These are phyloP conservation scores for Crithidia fasciculata DNA, from an alignment of 208 protist species.

Conservation along the genomic window DNA sequence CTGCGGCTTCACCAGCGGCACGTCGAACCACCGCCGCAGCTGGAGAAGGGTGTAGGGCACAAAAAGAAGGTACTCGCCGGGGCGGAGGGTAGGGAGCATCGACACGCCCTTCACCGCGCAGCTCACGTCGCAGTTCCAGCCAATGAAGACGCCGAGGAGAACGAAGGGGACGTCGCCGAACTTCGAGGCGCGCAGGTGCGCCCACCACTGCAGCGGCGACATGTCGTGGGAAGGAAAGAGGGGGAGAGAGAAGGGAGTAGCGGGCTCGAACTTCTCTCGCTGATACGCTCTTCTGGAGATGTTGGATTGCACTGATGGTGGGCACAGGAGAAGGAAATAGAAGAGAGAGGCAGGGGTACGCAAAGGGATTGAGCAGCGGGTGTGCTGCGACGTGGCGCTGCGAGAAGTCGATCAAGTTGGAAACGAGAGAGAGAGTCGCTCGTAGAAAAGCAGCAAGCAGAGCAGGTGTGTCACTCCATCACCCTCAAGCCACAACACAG, in stretches of 20 bases:
- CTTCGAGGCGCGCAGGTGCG: constrained; percentile 25
- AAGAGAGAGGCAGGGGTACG: no score
- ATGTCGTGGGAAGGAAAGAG: background rate
- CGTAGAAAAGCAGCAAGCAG: background rate
- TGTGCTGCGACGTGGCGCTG: no score
- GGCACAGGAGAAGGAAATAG: no score
- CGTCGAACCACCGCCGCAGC: constrained; percentile 31
- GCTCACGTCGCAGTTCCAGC: constrained; percentile 70
- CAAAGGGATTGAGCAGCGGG: no score
- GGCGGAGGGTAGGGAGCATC: constrained; percentile 77
- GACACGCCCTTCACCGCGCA: constrained; percentile 75
- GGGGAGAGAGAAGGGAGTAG: no score
- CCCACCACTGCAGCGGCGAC: constrained; percentile 18
- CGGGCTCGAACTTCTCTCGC: no score
- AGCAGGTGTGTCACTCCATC: background rate
- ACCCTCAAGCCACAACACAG: no score
- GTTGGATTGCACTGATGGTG: no score
- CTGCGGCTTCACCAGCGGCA: constrained; percentile 38
- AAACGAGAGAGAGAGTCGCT: background rate
- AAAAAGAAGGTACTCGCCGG: constrained; percentile 73
- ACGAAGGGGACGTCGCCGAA: constrained; percentile 65
- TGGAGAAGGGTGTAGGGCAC: constrained; percentile 60
- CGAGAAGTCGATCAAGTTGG: no score
- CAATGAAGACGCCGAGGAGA: constrained; percentile 67
- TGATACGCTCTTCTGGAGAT: no score